Base-by-base conservation (phyloP, 148 eudicot genomes). In the Simmondsia chinensis region DNA sequence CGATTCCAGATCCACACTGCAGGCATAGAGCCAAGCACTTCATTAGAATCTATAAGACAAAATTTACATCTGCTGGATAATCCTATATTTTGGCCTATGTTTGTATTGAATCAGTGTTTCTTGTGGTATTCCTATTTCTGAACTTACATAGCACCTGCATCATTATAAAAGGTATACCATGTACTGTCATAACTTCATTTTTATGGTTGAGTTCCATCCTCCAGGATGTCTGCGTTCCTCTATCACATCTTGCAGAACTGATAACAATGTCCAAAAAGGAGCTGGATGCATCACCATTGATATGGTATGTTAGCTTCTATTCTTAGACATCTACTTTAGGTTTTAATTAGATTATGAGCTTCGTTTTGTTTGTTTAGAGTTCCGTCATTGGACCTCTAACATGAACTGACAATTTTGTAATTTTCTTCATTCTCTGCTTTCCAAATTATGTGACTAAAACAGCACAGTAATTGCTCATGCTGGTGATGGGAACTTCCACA, bases 401-500 rank as follows among this genome's bases (percentile, higher is more conserved):
- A n/a, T n/a, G n/a, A n/a, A n/a, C n/a, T n/a, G n/a, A n/a, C n/a
- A n/a, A n/a, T n/a, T n/a, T n/a, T n/a, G n/a, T n/a, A n/a, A n/a
- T n/a, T n/a, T n/a, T n/a, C 13, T 8, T 4, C 4, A 9, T 23
- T 59, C 28, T 33, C 4, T 32, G 12, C n/a, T 17, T 8, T 20
- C 27, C 27, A 15, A 39, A 16, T 11, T 40, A 0, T 47, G 43
- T 15, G 18, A 14, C 37, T 28, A 45, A 31, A 52, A 71, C 87
- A 89, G 97, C 73, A 66, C 93, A 6, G 82, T 91, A 36, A 51
- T 91, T 63, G 97, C 97, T 63, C 97, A 85, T 85, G 95, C 95
- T 48, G 97, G 97, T 62, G 97, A 91, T 15, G 97, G 97, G 12
- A 91, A 91, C 75, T 91, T 91, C 73, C 97, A 91, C 61, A 69